Evolutionary conservation across 371 early-diverging fungal genomes (phyloP).

Genomic region (Zychaea mexicana): DNA sequence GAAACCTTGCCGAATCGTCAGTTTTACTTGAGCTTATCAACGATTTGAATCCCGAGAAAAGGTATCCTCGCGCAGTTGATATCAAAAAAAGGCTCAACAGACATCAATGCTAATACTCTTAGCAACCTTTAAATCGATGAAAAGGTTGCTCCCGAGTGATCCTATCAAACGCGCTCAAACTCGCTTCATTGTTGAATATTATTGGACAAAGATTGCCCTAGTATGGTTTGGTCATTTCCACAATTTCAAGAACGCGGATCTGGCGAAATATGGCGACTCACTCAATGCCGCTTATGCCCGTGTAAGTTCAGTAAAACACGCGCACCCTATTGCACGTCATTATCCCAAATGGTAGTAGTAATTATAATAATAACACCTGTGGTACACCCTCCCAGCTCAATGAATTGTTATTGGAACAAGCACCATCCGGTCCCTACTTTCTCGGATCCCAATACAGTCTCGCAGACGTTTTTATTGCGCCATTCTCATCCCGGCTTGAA

Average conservation of each 20-base stretch:
- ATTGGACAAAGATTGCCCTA: constrained; percentile 29
- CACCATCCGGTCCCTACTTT: constrained; percentile 64
- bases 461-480: constrained; percentile 62
- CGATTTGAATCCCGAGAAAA: constrained; percentile 49
- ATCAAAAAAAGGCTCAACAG: background rate
- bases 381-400: too few species aligned
- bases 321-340: too few species aligned
- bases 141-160: constrained; percentile 44
- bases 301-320: too few species aligned
- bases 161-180: constrained; percentile 47
- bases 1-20: constrained; percentile 50
- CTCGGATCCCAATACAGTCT: constrained; percentile 54
- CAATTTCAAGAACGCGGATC: background rate
- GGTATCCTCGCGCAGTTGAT: constrained; percentile 24
- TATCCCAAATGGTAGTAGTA: too few species aligned
- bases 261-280: constrained; percentile 17
- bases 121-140: too few species aligned
- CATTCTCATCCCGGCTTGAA: constrained; percentile 47
- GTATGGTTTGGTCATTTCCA: background rate
- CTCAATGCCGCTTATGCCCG: constrained; percentile 23
- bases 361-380: too few species aligned
- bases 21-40: constrained; percentile 52
- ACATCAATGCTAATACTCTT: too few species aligned
- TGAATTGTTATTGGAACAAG: constrained; percentile 46
- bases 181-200: constrained; percentile 61